Conservation (phyloP, 805 yeast species). For the Monosporozyma siamensis region DNA sequence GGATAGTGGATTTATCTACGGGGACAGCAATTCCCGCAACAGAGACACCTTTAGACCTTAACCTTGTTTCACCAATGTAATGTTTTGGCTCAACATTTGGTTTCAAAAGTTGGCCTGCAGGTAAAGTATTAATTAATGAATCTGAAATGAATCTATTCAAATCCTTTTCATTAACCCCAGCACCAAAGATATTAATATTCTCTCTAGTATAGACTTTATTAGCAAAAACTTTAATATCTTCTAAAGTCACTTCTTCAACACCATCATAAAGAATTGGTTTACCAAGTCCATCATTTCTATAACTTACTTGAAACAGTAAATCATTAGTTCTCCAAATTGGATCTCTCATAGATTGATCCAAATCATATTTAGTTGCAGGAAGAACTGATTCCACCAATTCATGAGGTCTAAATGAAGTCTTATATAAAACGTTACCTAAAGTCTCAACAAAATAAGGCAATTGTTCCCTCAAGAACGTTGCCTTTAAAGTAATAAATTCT, state of each 20-base stretch:
- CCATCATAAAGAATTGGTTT: slow-evolving; percentile 71
- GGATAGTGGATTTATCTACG: slow-evolving; percentile 47
- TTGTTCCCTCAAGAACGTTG: slow-evolving; percentile 77
- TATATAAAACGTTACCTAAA: slow-evolving; percentile 61
- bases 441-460: slow-evolving; percentile 88
- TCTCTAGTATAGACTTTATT: slow-evolving; percentile 56
- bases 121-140: slow-evolving; percentile 50
- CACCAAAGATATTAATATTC: slow-evolving; percentile 61
- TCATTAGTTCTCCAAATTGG: slow-evolving; percentile 61
- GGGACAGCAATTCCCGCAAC: slow-evolving; percentile 80
- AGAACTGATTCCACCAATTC: slow-evolving; percentile 74
- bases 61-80: slow-evolving; percentile 60
- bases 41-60: slow-evolving; percentile 53
- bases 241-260: slow-evolving; percentile 44
- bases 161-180: slow-evolving; percentile 66
- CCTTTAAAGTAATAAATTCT: slow-evolving; percentile 71
- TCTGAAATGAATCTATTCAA: slow-evolving; percentile 57
- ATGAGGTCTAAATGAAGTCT: slow-evolving; percentile 70
- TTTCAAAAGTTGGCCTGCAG: slow-evolving; percentile 47
- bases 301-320: slow-evolving; percentile 68
- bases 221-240: slow-evolving; percentile 61
- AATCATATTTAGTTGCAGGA: slow-evolving; percentile 67
- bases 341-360: slow-evolving; percentile 40
- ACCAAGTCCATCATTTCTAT: slow-evolving; percentile 75
- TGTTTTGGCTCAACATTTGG: slow-evolving; percentile 34